Evolutionary conservation across 148 eudicot genomes (phyloP), one percentile per base, ranked within the genome.

Genomic region (Linanthus parryae): DNA sequence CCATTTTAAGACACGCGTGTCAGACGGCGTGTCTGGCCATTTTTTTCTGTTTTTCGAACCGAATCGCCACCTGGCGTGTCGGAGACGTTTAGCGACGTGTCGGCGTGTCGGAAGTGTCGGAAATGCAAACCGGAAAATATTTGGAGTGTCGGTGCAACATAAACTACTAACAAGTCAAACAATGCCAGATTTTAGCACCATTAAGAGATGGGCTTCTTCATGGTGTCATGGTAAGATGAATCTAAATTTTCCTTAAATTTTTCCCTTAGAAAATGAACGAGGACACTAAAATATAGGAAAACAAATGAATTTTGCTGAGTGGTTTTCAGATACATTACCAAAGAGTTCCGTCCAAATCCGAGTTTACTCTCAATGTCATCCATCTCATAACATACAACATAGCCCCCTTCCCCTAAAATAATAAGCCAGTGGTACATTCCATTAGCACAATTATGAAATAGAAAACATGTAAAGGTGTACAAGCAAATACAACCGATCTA

Each of bases 381-480:
- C 95, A 91, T 91, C 62, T 91, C 94, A 67, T 91, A 86, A 67
- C 98, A 81, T 65, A 86, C 79, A 61, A 91, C 77, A 56, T 69
- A 72, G n/a, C 97, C 97, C 29, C 95, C 85, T 42, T 90, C 85
- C 54, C 82, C 91, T 91, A 61, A 46, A 55, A n/a, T 46, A 30
- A 54, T 49, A 16, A 37, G 24, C 40, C 54, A 57, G 29, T 25
- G 26, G 24, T 30, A 52, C 31, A 39, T 55, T 20, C 16, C 37
- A 42, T 55, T 56, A 61, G 50, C 29, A 30, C 23, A 35, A 14
- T 26, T 2, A 37, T 19, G 36, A 57, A 33, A 40, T 15, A 44
- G 37, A 55, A 28, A 54, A 28, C 11, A 17, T 21, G 22, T 34
- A 43, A 38, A n/a, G 19, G 4, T 41, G 2, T 54, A 16, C 13